Base-by-base conservation (phyloP, 495 filamentous ascomycete genomes). In the Penicillium subrubescens region DNA sequence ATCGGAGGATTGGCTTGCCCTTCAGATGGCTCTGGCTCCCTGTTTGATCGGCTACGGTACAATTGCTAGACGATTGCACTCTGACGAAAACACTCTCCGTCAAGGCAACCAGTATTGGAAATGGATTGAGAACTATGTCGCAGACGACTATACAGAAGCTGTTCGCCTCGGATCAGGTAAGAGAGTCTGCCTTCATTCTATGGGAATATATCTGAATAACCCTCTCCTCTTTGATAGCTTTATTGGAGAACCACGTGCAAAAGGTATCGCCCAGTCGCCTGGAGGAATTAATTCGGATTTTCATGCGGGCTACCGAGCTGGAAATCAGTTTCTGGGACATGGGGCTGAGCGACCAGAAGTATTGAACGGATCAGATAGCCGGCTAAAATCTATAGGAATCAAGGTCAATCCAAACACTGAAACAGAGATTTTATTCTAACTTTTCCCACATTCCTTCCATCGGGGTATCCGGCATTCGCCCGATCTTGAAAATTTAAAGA, bases 291-390 rank as follows among this genome's bases (percentile, higher is more conserved):
- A 89, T 92, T 19, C 79, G 83, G 58, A 90, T 97, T 51, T 97
- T 97, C 73, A 86, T 93, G 52, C 90, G 92, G 66, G 91, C 92
- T 27, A 96, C 92, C 3, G 92, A 96, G 86, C 88, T 97, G 85
- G 93, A 96, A 76, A 89, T 88, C 67, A 89, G 85, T 2, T 96
- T 97, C 77, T 96, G 93, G 93, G 87, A 93, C 57, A 95, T 96
- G 88, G 88, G 91, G 11, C 46, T 85, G 48, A 78, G 76, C 29
- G 69, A 66, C 23, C 66, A 69, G 50, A 81, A 76, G 23, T 11
- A 50, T 31, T 72, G 67, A 64, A 53, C 25, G 12, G 33, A 60
- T n/a, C 19, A 34, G 17, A 56, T 56, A 34, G 53, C 29, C 19
- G 53, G 11, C 37, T 7, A 56, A 56, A 35, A 34, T 37, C 17